These are phyloP conservation scores for Phytopythium montanum DNA, from an alignment of 352 stramenopile species.

Conservation along the genomic window DNA sequence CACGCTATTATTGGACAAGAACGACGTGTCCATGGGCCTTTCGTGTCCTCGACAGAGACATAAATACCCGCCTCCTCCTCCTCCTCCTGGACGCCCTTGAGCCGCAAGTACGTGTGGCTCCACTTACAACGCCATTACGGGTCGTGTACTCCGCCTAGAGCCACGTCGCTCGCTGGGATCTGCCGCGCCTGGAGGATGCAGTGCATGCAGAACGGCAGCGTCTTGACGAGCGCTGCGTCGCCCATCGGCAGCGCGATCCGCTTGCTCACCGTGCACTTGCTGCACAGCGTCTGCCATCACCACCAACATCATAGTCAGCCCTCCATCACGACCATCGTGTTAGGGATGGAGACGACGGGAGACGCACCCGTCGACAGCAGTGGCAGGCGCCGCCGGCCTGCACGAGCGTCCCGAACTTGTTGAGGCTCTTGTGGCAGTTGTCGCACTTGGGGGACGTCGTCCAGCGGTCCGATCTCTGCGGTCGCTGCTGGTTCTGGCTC, in stretches of 20 bases:
- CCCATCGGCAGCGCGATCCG: constrained; percentile 36
- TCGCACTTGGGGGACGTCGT: constrained; percentile 23
- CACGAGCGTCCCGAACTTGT: constrained; percentile 29
- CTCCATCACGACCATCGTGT: too few species aligned
- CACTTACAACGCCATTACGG: background rate
- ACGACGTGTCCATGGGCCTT: too few species aligned
- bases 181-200: constrained; percentile 38
- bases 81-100: too few species aligned
- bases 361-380: constrained; percentile 24
- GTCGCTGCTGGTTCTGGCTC: constrained; percentile 12
- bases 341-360: background rate
- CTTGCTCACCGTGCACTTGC: constrained; percentile 41
- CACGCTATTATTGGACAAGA: too few species aligned
- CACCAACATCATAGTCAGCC: background rate
- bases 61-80: background rate
- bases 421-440: constrained; percentile 32
- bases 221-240: constrained; percentile 29
- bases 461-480: constrained; percentile 11
- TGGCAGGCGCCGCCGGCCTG: constrained; percentile 29
- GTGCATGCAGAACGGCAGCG: constrained; percentile 39
- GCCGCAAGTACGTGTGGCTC: background rate
- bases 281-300: constrained; percentile 19
- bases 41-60: background rate
- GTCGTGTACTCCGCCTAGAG: background rate
- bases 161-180: constrained; percentile 23